Evolutionary conservation across 495 filamentous ascomycete species (phyloP).

Genomic region (Entonaema liquescens): DNA sequence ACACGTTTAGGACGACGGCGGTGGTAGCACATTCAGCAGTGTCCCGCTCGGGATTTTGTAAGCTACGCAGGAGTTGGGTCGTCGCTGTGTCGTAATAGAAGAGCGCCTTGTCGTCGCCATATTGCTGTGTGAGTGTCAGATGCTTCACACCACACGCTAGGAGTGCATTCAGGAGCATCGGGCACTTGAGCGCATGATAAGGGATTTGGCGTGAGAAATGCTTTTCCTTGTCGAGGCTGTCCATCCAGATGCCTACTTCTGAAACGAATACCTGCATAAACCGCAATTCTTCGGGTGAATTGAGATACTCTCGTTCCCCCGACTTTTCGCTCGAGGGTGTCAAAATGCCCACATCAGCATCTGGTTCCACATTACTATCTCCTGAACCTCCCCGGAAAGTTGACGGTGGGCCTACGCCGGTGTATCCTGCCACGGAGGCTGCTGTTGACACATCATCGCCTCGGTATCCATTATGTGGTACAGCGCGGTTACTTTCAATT

Average conservation of each 20-base stretch:
- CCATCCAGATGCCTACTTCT: constrained; percentile 94
- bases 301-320: constrained; percentile 64
- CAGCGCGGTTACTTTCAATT: constrained; percentile 27
- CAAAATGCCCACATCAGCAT: constrained; percentile 50
- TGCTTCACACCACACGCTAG: constrained; percentile 90
- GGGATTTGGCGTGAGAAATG: constrained; percentile 89
- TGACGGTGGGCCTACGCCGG: constrained; percentile 37
- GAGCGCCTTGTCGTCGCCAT: constrained; percentile 77
- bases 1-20: constrained; percentile 88
- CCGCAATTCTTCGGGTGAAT: constrained; percentile 76
- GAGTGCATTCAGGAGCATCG: constrained; percentile 92
- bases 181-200: constrained; percentile 79
- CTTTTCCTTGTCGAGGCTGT: constrained; percentile 85
- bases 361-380: constrained; percentile 27
- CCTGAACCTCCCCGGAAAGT: constrained; percentile 37
- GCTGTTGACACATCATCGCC: constrained; percentile 45
- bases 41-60: constrained; percentile 85
- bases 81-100: constrained; percentile 87
- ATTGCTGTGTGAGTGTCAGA: constrained; percentile 74
- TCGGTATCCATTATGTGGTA: constrained; percentile 38
- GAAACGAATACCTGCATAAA: constrained; percentile 93
- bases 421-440: constrained; percentile 42
- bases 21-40: constrained; percentile 88
- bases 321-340: constrained; percentile 60
- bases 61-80: constrained; percentile 70